Conservation (phyloP, 1,284 basidiomycete genomes). For the Microbotryum silenes-acaulis region DNA sequence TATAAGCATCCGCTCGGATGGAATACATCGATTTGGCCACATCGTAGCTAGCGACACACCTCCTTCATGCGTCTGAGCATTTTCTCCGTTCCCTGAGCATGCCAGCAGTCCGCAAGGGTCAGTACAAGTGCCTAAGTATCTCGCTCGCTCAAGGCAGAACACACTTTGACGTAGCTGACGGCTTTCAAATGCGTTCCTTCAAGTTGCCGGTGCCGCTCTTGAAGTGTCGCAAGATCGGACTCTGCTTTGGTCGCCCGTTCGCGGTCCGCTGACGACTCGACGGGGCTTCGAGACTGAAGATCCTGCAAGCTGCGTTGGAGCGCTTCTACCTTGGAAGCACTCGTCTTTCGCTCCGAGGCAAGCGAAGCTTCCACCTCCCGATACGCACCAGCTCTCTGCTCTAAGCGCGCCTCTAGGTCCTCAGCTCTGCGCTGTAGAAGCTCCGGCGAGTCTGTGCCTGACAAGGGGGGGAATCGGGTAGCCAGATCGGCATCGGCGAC, state of each 20-base stretch:
- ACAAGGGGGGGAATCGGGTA: slow-evolving; percentile 23
- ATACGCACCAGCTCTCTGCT: slow-evolving; percentile 34
- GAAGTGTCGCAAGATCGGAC: slow-evolving; percentile 33
- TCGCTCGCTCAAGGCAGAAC: slow-evolving; percentile 2
- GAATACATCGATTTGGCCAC: background rate
- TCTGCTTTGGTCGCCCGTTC: slow-evolving; percentile 24
- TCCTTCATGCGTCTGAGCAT: slow-evolving; percentile 93
- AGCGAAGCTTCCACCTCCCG: slow-evolving; percentile 8
- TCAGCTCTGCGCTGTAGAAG: slow-evolving; percentile 66
- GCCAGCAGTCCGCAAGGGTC: slow-evolving; percentile 45
- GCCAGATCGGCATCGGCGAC: slow-evolving; percentile 63
- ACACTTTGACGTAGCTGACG: slow-evolving; percentile 37
- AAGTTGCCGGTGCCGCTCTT: slow-evolving; percentile 33
- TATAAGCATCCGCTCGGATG: background rate
- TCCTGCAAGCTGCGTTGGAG: too few species aligned
- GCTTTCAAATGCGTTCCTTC: slow-evolving; percentile 38
- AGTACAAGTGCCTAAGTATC: background rate
- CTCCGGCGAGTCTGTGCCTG: slow-evolving; percentile 51
- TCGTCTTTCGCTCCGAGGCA: too few species aligned
- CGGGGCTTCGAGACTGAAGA: too few species aligned
- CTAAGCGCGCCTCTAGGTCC: slow-evolving; percentile 61
- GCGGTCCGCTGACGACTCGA: slow-evolving; percentile 10
- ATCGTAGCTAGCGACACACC: slow-evolving; percentile 36
- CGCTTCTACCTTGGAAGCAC: too few species aligned
- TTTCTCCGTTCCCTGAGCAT: slow-evolving; percentile 74